Base-by-base conservation (phyloP, 2,329 filamentous ascomycete genomes). In the Coccinonectria pachysandricola region DNA sequence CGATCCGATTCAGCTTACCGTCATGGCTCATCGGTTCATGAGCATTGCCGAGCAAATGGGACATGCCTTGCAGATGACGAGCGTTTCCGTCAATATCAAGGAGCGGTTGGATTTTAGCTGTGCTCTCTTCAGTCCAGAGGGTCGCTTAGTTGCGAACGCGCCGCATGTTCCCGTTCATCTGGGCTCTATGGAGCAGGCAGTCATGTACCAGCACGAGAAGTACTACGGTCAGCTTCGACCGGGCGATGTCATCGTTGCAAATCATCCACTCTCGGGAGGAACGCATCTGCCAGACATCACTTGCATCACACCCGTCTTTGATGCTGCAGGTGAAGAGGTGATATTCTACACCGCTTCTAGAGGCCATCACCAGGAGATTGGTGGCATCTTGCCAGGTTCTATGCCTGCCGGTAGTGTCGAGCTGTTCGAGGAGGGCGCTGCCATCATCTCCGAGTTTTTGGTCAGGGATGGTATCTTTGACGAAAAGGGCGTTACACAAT, bases 31-130 rank as follows among this genome's bases (percentile, higher is more conserved):
- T 49, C 67, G 79, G 6, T 86, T 86, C 54, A 85, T 85, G 79
- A 75, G 75, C 2, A 81, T 85, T 35, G 80, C 80, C 2, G 80
- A 86, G 50, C 79, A 85, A 45, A 85, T 85, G 79, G 79, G 80
- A 1, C 65, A 76, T 24, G 75, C 77, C 5, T 50, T 86, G 19
- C 78, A 85, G 43, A 84, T 84, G 57, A 84, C 77, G 0, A 75
- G 72, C 42, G 73, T 85, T 16, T 78, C 71, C 25, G 79, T 75
- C 1, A 85, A 85, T 39, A 78, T 85, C 51, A 79, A 86, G 43
- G 81, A 86, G 46, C 67, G 80, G n/a, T 61, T 86, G 2, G 80
- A 86, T 43, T 86, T 83, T 46, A 82, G 77, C 2, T 86, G 80
- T 36, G 80, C 80, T 3, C 57, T 86, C 0, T 86, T 86, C 44